These are phyloP conservation scores for Talaromyces ruber DNA, from an alignment of 495 filamentous ascomycete genomes.

Conservation along the genomic window DNA sequence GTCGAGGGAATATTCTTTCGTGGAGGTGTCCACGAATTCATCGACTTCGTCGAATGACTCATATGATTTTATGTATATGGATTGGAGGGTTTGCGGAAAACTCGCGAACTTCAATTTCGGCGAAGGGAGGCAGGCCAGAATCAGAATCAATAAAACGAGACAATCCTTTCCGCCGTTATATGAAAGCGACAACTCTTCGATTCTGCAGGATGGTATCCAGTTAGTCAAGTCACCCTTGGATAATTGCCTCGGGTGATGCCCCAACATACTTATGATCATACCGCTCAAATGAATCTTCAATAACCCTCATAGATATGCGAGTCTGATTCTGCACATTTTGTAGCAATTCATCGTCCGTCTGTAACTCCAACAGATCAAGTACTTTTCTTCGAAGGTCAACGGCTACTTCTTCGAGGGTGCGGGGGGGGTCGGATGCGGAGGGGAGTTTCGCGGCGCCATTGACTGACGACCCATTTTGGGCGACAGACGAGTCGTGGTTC, in stretches of 20 bases:
- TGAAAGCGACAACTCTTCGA: slow-evolving; percentile 67
- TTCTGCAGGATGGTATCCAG: background rate
- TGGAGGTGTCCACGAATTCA: slow-evolving; percentile 62
- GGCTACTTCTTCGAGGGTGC: background rate
- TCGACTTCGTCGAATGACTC: slow-evolving; percentile 82
- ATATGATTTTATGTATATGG: slow-evolving; percentile 78
- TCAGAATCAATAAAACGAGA: slow-evolving; percentile 82
- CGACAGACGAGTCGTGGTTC: background rate
- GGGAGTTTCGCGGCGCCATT: background rate
- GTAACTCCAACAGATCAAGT: background rate
- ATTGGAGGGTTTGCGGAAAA: slow-evolving; percentile 37
- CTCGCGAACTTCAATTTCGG: background rate
- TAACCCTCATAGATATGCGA: slow-evolving; percentile 1
- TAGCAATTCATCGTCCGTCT: slow-evolving; percentile 3
- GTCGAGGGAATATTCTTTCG: slow-evolving; percentile 60
- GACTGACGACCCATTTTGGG: slow-evolving; percentile 1
- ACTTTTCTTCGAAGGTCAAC: background rate
- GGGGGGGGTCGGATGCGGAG: background rate
- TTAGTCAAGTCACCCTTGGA: background rate
- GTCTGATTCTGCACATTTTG: slow-evolving; percentile 2
- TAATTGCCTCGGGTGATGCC: background rate
- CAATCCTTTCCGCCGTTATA: slow-evolving; percentile 99
- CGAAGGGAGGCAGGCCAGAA: slow-evolving; percentile 57
- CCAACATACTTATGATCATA: background rate
- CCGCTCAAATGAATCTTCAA: slow-evolving; percentile 1